Evolutionary conservation across 306 rosid species (phyloP), one percentile per base, ranked within the genome.

Genomic region (Quercus aquifolioides): DNA sequence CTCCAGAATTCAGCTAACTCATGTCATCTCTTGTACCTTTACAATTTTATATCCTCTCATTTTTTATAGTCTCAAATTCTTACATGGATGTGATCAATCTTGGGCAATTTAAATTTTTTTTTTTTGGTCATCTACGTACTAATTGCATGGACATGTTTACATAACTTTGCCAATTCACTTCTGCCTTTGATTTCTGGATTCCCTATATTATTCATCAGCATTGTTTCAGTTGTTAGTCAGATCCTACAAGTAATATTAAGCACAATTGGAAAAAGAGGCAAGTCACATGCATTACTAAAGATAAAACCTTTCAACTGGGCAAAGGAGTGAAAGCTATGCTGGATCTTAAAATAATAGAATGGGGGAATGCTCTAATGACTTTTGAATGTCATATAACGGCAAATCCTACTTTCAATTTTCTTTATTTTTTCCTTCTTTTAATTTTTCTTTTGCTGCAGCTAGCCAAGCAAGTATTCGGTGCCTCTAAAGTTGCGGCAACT

Each of bases 381-480:
- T 26, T 62, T 13, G n/a, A 62, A 62, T 62, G 69, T 49, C 41
- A 62, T 58, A 9, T 12, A 20, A 58, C 9, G 65, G 65, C 65
- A 59, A 3, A 59, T 59, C 65, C 31, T 23, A 59, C 65, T 59
- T 23, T 59, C 65, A 20, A 23, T 59, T 33, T 23, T 43, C 31
- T 11, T 69, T 69, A 1, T 21, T 2, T 15, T 26, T 55, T 67
- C 54, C 17, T 41, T 38, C 2, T 19, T 5, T 59, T 55, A 6
- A 33, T 11, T 73, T 74, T n/a, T 33, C 19, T 26, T 1, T 80
- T 59, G 57, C 55, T 30, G 46, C 85, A 95, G 99, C 84, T 95
- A 71, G 99, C 97, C 31, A 95, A 91, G 82, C 92, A 95, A 73
- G 98, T 95, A 15, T 93, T 91, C 77, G 98, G 99, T 25, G 99